Conservation (phyloP, 2,329 filamentous ascomycete species). For the Alternaria hordeiaustralica region DNA sequence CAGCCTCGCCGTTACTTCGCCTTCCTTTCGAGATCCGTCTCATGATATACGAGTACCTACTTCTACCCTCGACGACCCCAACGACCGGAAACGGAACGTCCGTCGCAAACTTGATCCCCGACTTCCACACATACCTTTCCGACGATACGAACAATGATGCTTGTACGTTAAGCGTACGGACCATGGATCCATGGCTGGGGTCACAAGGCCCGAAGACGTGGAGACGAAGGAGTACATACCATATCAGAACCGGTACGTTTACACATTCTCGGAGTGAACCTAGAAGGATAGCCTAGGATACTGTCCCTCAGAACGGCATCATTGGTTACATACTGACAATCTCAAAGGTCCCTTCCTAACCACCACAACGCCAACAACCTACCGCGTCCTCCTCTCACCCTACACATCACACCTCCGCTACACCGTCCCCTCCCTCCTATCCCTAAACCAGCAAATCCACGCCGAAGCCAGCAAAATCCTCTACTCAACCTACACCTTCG, state of each 20-base stretch:
- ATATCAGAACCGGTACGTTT: constrained; percentile 43
- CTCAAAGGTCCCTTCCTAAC: constrained; percentile 50
- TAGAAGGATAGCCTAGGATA: not conserved
- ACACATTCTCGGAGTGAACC: not conserved
- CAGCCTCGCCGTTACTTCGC: constrained; percentile 48
- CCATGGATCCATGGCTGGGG: constrained; percentile 50
- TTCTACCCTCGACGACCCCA: constrained; percentile 48
- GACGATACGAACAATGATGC: constrained; percentile 38
- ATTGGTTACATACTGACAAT: constrained; percentile 15
- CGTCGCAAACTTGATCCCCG: constrained; percentile 44
- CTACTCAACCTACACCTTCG: constrained; percentile 64
- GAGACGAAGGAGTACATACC: constrained; percentile 49
- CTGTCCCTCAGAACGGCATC: not conserved
- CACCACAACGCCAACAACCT: constrained; percentile 61
- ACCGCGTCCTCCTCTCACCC: constrained; percentile 56
- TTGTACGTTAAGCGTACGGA: constrained; percentile 52
- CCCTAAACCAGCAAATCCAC: constrained; percentile 52
- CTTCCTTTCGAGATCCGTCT: constrained; percentile 56
- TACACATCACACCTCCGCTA: constrained; percentile 56
- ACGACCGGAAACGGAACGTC: constrained; percentile 36
- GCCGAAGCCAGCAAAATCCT: constrained; percentile 63
- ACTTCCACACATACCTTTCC: constrained; percentile 53
- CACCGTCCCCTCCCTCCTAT: constrained; percentile 40
- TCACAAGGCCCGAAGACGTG: constrained; percentile 32
- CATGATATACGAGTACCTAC: constrained; percentile 54